Evolutionary conservation across 176 grass and related monocot genomes (phyloP).

Genomic region (Canna indica): DNA sequence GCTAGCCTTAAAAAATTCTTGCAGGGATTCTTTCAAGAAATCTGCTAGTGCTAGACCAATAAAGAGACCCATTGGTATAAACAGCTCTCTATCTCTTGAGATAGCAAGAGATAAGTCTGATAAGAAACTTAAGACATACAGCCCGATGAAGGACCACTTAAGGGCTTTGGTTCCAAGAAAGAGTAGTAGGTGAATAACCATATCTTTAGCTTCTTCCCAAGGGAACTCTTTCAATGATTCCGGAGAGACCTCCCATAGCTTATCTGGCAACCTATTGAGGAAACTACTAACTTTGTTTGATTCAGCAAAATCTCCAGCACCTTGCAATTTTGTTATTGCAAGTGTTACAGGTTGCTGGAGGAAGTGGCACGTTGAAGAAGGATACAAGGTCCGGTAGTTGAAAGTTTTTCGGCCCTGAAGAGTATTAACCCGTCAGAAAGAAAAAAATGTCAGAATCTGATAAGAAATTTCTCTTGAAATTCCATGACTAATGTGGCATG

Average conservation of each 20-base stretch:
- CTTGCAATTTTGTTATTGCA: conserved; percentile 9
- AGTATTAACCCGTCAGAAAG: neutral
- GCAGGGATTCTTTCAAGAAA: conserved; percentile 11
- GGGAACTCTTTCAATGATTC: conserved; percentile 17
- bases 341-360: neutral
- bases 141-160: conserved; percentile 16
- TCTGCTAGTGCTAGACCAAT: conserved; percentile 19
- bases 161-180: conserved; percentile 4
- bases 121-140: conserved; percentile 1
- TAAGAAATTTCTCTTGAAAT: neutral
- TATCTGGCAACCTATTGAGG: conserved; percentile 6
- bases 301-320: conserved; percentile 7
- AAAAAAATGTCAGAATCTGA: neutral
- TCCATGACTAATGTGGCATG: neutral
- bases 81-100: conserved; percentile 10
- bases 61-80: conserved; percentile 19
- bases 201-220: conserved; percentile 23
- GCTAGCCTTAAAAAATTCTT: neutral
- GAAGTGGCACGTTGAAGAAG: neutral
- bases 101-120: conserved; percentile 18
- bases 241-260: neutral
- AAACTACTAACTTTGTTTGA: neutral
- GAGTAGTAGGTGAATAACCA: neutral
- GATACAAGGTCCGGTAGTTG: neutral
- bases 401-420: neutral